Evolutionary conservation across 306 rosid genomes (phyloP), one percentile per base, ranked within the genome.

Genomic region (Sindora glabra): DNA sequence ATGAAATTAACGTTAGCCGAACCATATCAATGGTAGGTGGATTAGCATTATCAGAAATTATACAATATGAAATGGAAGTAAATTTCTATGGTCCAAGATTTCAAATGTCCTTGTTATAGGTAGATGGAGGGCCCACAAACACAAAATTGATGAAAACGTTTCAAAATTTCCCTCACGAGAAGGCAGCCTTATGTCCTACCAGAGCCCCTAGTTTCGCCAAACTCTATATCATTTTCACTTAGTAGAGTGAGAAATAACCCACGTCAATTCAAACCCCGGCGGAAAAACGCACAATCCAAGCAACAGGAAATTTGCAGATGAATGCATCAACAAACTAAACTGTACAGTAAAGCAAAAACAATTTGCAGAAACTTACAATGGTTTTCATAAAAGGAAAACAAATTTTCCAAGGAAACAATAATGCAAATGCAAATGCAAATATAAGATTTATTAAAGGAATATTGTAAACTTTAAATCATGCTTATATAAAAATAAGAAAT

Each of bases 141-240:
- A 19, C 24, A 24, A 3, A 26, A 57, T 13, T 23, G 22, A 30
- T 52, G 8, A 70, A 34, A 42, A 64, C 72, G 51, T 70, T 77
- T 77, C 73, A 52, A 72, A 71, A 60, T 53, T 62, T 53, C 48
- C 48, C 62, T 45, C 48, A 53, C 70, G 27, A 47, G 9, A 59
- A 56, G 10, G 1, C 54, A 67, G 34, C 37, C 33, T 50, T 15
- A 57, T 36, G 65, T 59, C 68, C 26, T 10, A 8, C n/a, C n/a
- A n/a, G n/a, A n/a, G 15, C 67, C 46, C 52, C 62, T 62, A 36
- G 17, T 37, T 58, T 47, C 64, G 64, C 69, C 76, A 70, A 59
- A 38, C 51, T 11, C n/a, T n/a, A n/a, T n/a, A n/a, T n/a, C n/a
- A n/a, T n/a, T n/a, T n/a, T n/a, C n/a, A n/a, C n/a, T n/a, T n/a